Percentiles rank a stretch among this genome's conserved stretches.
These are phyloP conservation scores for Leccinum pallidistipes DNA, from an alignment of 1,284 basidiomycete species.

Conservation along the genomic window DNA sequence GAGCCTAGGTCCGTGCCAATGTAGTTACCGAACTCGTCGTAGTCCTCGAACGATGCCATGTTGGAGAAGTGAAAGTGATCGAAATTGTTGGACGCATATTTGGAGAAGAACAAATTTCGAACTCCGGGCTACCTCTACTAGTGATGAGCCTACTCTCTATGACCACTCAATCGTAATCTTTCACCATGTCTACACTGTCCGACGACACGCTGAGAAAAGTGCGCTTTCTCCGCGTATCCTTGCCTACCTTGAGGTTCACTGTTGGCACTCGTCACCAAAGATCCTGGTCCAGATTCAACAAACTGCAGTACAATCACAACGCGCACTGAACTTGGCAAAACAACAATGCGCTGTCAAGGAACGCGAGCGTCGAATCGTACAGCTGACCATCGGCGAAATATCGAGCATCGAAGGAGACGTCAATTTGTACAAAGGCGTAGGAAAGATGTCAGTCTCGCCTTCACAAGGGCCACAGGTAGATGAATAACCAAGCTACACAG, in stretches of 20 bases:
- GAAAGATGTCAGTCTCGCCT: slow-evolving; percentile 77
- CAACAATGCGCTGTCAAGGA: slow-evolving; percentile 81
- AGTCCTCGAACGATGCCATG: slow-evolving; percentile 85
- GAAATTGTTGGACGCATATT: slow-evolving; percentile 23
- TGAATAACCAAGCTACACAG: slow-evolving; percentile 40
- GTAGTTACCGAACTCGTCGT: slow-evolving; percentile 94
- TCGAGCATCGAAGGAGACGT: slow-evolving; percentile 62
- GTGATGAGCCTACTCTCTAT: too few relatives aligned
- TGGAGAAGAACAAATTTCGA: slow-evolving; percentile 31
- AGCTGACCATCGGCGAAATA: slow-evolving; percentile 82
- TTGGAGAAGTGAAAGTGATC: slow-evolving; percentile 8
- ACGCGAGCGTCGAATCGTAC: slow-evolving; percentile 83
- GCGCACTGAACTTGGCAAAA: slow-evolving; percentile 66
- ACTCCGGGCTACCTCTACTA: slow-evolving; percentile 28
- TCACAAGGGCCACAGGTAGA: neutral
- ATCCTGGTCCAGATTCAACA: slow-evolving; percentile 90
- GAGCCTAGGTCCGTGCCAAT: slow-evolving; percentile 92
- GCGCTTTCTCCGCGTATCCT: slow-evolving; percentile 2
- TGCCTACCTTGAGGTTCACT: slow-evolving; percentile 9
- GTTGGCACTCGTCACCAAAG: slow-evolving; percentile 42
- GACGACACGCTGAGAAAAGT: slow-evolving; percentile 90
- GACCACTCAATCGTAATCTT: slow-evolving; percentile 7
- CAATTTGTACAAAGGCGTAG: slow-evolving; percentile 87
- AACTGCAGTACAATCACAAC: slow-evolving; percentile 79
- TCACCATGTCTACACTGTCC: slow-evolving; percentile 53